Evolutionary conservation across 176 grass and related monocot genomes (phyloP).

Genomic region (Aegilops speltoides): DNA sequence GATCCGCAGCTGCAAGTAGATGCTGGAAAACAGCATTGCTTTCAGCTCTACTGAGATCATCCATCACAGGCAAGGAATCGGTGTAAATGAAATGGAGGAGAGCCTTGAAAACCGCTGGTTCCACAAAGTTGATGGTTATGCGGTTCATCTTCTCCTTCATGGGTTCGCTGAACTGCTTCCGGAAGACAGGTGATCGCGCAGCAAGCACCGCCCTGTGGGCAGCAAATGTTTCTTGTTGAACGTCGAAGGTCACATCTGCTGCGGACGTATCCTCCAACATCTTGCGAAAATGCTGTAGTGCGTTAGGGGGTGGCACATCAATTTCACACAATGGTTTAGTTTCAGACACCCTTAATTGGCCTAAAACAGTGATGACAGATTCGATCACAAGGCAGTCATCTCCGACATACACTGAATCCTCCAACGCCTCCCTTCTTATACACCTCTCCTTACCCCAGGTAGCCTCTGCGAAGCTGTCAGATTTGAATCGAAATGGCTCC

Average conservation of each 20-base stretch:
- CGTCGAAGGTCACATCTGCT: slow-evolving; percentile 33
- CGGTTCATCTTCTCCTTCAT: not conserved
- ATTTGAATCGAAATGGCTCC: not conserved
- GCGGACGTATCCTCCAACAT: not conserved
- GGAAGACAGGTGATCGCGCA: slow-evolving; percentile 32
- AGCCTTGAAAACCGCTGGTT: slow-evolving; percentile 29
- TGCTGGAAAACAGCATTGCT: not conserved
- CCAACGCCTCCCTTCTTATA: not conserved
- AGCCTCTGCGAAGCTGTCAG: not conserved
- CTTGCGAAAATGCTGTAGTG: not conserved
- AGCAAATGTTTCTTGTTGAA: slow-evolving; percentile 12
- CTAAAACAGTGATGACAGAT: slow-evolving; percentile 23
- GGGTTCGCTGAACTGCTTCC: slow-evolving; percentile 17
- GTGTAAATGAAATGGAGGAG: slow-evolving; percentile 46
- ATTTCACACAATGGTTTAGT: not conserved
- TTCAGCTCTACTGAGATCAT: not conserved
- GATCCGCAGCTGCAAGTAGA: slow-evolving; percentile 33
- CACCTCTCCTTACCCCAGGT: not conserved
- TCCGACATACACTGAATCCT: slow-evolving; percentile 15
- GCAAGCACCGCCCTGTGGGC: slow-evolving; percentile 40
- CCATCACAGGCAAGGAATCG: slow-evolving; percentile 14
- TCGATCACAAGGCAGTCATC: slow-evolving; percentile 24
- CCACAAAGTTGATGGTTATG: slow-evolving; percentile 28
- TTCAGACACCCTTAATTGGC: not conserved
- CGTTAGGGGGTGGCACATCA: slow-evolving; percentile 1